Evolutionary conservation across 371 early-diverging fungal species (phyloP), one percentile per base, ranked within the genome.

Genomic region (Syncephalis fuscata): DNA sequence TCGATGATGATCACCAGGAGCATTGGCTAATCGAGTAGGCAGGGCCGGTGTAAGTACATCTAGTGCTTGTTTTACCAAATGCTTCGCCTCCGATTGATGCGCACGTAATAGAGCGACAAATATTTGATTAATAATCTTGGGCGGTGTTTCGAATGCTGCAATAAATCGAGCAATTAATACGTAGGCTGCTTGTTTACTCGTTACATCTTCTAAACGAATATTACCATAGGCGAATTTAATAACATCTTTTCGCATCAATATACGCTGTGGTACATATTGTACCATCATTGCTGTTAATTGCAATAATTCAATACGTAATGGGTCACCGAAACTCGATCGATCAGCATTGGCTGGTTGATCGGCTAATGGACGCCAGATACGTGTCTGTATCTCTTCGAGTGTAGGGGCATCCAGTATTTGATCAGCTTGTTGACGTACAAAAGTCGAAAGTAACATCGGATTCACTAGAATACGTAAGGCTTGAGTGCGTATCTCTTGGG

Each of bases 151-250:
- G 55, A 78, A 94, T 0, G 88, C 85, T 9, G 85, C 78, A 47
- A 95, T 85, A 56, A 93, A 93, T 22, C 83, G 73, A 2, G 92
- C 80, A 45, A 93, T 73, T 21, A 92, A 59, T 4, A 92, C 93
- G 59, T 92, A 93, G 1, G 97, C 88, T 0, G 96, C 82, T 51
- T 94, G 91, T 53, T 92, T 94, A 59, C 85, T 80, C 14, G 88
- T 90, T 7, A 88, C 71, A 50, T 98, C 97, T 48, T 96, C 92
- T 17, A 83, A 63, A 49, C 87, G 84, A 39, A 88, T 62, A 51
- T 84, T 82, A 43, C 75, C 77, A 93, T 94, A 98, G 0, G 87
- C 93, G 65, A 88, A 91, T 52, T 88, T 90, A 59, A 94, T 89
- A 2, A 96, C 78, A 49, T 91, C 88, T 60, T 91, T 92, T 23